phyloP scores from a whole-genome alignment of 306 rosid species.

The Oemleria cerasiformis region DNA sequence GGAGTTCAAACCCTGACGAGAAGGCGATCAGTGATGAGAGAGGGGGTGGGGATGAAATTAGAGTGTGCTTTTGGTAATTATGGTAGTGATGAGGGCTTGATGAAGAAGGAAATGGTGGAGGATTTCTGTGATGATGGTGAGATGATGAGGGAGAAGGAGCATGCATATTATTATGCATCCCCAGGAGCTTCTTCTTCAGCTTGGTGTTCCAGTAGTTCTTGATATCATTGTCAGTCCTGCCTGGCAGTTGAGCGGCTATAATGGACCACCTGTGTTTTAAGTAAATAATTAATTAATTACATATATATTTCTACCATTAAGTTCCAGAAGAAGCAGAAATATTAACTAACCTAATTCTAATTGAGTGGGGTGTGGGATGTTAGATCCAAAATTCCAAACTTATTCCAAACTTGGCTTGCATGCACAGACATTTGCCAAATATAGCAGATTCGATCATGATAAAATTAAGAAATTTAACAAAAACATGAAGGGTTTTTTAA shows the following conservation, averaged over 20 bases:
- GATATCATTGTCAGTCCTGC: slow-evolving; percentile 92
- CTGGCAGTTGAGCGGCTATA: slow-evolving; percentile 86
- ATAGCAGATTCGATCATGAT: slow-evolving; percentile 17
- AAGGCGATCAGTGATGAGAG: slow-evolving; percentile 26
- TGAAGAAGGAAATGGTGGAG: slow-evolving; percentile 9
- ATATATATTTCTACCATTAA: neutral
- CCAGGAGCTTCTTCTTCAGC: slow-evolving; percentile 83
- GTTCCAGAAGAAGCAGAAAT: slow-evolving; percentile 1
- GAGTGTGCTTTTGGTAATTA: neutral
- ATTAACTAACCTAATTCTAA: neutral
- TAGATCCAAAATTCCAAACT: slow-evolving; percentile 31
- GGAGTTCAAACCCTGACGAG: slow-evolving; percentile 29
- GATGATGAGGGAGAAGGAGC: slow-evolving; percentile 17
- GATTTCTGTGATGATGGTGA: slow-evolving; percentile 10
- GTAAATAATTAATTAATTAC: neutral
- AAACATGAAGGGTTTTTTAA: neutral
- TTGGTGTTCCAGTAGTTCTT: slow-evolving; percentile 98
- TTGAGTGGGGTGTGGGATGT: slow-evolving; percentile 26
- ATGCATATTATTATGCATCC: slow-evolving; percentile 25
- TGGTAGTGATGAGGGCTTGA: neutral
- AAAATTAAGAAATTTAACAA: neutral
- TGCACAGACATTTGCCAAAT: slow-evolving; percentile 32
- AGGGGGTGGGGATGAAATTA: neutral
- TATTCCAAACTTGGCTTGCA: slow-evolving; percentile 37
- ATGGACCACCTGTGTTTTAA: slow-evolving; percentile 76